These are phyloP conservation scores for Tothia fuscella DNA, from an alignment of 2,329 filamentous ascomycete species.

Conservation along the genomic window DNA sequence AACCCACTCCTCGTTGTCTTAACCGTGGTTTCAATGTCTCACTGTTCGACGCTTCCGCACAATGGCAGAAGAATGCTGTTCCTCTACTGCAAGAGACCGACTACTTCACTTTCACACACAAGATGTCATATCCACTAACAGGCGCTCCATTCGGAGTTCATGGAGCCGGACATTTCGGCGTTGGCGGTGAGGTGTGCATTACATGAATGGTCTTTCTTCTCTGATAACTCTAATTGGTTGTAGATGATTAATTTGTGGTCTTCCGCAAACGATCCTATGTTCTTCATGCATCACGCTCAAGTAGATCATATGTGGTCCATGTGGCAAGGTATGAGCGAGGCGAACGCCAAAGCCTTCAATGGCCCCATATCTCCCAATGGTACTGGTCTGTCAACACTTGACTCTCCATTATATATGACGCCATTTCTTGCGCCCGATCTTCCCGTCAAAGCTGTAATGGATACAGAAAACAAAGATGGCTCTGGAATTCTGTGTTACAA, in stretches of 20 bases:
- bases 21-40: background rate
- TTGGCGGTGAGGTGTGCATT: background rate
- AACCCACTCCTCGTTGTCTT: constrained; percentile 3
- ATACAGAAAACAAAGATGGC: constrained; percentile 3
- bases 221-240: constrained; percentile 16
- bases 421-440: background rate
- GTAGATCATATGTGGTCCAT: constrained; percentile 39
- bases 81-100: background rate
- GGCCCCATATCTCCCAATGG: constrained; percentile 24
- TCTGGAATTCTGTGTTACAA: background rate
- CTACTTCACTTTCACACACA: background rate
- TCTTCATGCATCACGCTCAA: constrained; percentile 37
- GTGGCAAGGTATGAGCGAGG: constrained; percentile 36
- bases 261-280: constrained; percentile 24
- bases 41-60: background rate
- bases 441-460: constrained; percentile 1
- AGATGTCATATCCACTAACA: background rate
- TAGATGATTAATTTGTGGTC: constrained; percentile 24
- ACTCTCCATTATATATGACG: background rate
- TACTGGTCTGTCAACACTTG: constrained; percentile 1
- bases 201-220: constrained; percentile 14
- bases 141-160: background rate
- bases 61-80: constrained; percentile 6
- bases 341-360: constrained; percentile 25
- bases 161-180: background rate